Evolutionary conservation across 83 land plant species (phyloP).

Genomic region (Diphasiastrum complanatum): DNA sequence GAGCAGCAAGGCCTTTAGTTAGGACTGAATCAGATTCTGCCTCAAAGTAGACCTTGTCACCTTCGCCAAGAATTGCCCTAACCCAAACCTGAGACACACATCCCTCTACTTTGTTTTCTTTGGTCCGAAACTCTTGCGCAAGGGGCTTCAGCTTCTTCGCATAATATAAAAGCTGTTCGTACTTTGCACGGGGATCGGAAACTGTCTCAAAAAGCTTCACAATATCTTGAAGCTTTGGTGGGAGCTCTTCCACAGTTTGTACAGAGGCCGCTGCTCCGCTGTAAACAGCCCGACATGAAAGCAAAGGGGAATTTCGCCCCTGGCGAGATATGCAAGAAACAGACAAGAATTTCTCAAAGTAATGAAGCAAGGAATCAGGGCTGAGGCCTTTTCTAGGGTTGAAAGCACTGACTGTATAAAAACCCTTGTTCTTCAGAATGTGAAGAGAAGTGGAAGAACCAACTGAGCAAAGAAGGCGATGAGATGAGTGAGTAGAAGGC

Average conservation of each 20-base stretch:
- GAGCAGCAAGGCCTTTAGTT: slow-evolving; percentile 85
- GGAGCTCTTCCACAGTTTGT: slow-evolving; percentile 28
- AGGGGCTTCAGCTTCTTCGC: slow-evolving; percentile 45
- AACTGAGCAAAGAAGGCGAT: no score
- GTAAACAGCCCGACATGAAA: no score
- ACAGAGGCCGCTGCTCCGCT: no score
- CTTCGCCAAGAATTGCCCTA: slow-evolving; percentile 40
- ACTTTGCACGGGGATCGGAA: slow-evolving; percentile 53
- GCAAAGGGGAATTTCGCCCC: no score
- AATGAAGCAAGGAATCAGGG: no score
- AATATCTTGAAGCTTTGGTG: slow-evolving; percentile 53
- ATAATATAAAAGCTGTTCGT: slow-evolving; percentile 64
- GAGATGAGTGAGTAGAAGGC: no score
- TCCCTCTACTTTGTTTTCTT: slow-evolving; percentile 64
- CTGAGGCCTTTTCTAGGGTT: no score
- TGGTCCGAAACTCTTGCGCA: slow-evolving; percentile 39
- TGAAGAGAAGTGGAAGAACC: no score
- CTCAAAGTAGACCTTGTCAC: slow-evolving; percentile 48
- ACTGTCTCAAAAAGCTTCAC: slow-evolving; percentile 57
- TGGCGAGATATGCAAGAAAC: no score
- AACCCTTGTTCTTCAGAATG: no score
- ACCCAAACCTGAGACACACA: slow-evolving; percentile 97
- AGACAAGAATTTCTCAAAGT: no score
- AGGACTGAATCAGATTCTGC: slow-evolving; percentile 85
- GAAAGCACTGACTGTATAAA: no score